Evolutionary conservation across 2,329 filamentous ascomycete genomes (phyloP).

Genomic region (Apiospora hydei): DNA sequence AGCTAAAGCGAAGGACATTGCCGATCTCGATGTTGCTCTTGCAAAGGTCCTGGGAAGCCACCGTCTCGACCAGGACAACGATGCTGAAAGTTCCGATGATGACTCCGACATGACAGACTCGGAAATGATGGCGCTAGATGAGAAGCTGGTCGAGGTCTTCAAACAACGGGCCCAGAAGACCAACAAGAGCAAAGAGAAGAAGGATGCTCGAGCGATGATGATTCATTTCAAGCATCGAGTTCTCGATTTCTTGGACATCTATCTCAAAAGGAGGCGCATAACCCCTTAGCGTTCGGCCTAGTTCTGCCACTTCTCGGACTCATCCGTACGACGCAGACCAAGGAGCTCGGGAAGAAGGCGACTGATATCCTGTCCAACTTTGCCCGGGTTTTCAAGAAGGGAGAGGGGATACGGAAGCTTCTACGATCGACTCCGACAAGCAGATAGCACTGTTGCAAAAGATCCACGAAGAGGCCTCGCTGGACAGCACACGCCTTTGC

Average conservation of each 20-base stretch:
- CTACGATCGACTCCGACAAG: conserved; percentile 48
- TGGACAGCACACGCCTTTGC: conserved; percentile 73
- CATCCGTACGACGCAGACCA: conserved; percentile 77
- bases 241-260: conserved; percentile 86
- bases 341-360: conserved; percentile 77
- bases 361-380: conserved; percentile 76
- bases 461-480: conserved; percentile 73
- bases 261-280: conserved; percentile 80
- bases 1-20: conserved; percentile 52
- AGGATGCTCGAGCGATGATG: conserved; percentile 87
- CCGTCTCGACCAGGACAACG: conserved; percentile 64
- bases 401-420: conserved; percentile 51
- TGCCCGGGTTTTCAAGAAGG: conserved; percentile 70
- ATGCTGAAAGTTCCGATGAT: conserved; percentile 63
- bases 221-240: conserved; percentile 95
- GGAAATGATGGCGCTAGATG: conserved; percentile 64
- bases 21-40: conserved; percentile 74
- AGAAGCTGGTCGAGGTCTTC: conserved; percentile 84
- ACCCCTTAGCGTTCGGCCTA: conserved; percentile 70
- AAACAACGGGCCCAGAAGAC: conserved; percentile 73
- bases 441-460: conserved; percentile 66
- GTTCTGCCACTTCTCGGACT: conserved; percentile 80
- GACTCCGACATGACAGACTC: conserved; percentile 93
- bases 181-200: conserved; percentile 82
- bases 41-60: conserved; percentile 80